These are phyloP conservation scores for Leccinum rimulosum DNA, from an alignment of 768 basidiomycete species.

Conservation along the genomic window DNA sequence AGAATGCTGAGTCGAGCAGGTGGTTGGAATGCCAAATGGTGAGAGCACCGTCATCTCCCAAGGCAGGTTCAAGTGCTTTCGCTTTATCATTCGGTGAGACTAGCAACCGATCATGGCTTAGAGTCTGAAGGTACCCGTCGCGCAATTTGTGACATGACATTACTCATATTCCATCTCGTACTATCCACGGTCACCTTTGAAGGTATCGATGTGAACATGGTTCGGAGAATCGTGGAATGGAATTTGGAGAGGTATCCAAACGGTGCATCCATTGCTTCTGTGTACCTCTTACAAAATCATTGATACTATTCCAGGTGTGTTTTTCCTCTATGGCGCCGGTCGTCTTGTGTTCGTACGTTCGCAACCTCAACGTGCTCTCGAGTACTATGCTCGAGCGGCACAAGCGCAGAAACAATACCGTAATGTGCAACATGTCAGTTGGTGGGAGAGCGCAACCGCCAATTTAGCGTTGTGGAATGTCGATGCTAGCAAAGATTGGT, in stretches of 20 bases:
- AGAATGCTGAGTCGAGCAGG: constrained; percentile 59
- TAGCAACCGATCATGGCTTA: constrained; percentile 9
- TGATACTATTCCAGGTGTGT: constrained; percentile 54
- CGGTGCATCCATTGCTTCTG: constrained; percentile 35
- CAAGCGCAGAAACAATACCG: constrained; percentile 60
- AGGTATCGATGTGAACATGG: constrained; percentile 72
- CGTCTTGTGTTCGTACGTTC: constrained; percentile 73
- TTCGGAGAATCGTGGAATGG: constrained; percentile 75
- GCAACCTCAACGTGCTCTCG: constrained; percentile 71
- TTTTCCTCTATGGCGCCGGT: constrained; percentile 93
- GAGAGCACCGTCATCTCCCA: constrained; percentile 45
- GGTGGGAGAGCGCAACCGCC: constrained; percentile 87
- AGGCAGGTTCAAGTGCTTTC: constrained; percentile 34
- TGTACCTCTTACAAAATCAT: neutral
- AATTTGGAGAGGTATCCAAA: constrained; percentile 81
- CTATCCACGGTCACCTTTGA: constrained; percentile 74
- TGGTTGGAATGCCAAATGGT: constrained; percentile 53
- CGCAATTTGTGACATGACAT: constrained; percentile 78
- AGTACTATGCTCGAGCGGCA: constrained; percentile 67
- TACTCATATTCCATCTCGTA: constrained; percentile 91
- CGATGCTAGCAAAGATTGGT: constrained; percentile 52
- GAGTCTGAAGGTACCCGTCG: constrained; percentile 81
- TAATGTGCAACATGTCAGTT: constrained; percentile 73
- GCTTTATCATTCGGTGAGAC: neutral
- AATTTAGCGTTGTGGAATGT: constrained; percentile 74